These are phyloP conservation scores for Phytophthora rubi DNA, from an alignment of 352 stramenopile genomes.

Conservation along the genomic window DNA sequence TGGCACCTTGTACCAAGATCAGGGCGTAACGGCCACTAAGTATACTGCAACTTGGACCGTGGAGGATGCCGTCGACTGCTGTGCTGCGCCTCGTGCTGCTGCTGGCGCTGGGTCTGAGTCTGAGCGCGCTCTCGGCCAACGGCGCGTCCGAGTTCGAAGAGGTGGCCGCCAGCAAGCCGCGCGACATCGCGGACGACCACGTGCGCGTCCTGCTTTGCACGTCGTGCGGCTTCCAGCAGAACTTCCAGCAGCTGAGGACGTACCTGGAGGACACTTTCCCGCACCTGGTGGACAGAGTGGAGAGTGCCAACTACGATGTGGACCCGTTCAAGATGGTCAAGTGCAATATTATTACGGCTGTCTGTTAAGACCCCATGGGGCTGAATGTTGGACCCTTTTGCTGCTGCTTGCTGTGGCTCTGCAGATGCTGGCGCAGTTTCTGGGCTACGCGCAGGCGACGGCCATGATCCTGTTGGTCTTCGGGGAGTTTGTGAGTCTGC, in stretches of 20 bases:
- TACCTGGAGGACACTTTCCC: constrained; percentile 79
- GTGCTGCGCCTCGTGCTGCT: constrained; percentile 17
- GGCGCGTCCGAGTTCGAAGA: constrained; percentile 27
- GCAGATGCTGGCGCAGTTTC: constrained; percentile 46
- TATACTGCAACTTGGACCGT: background rate
- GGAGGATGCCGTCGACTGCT: too few species aligned
- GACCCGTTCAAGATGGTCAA: constrained; percentile 54
- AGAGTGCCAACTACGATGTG: constrained; percentile 68
- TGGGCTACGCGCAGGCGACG: constrained; percentile 57
- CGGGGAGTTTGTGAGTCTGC: constrained; percentile 61
- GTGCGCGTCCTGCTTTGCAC: constrained; percentile 74
- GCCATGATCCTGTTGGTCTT: constrained; percentile 69
- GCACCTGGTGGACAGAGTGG: constrained; percentile 69
- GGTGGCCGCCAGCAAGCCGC: constrained; percentile 11
- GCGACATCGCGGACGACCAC: constrained; percentile 60
- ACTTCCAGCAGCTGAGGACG: constrained; percentile 74
- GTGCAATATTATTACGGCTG: constrained; percentile 1
- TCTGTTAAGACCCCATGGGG: background rate
- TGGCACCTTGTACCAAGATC: background rate
- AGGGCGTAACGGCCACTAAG: constrained; percentile 8
- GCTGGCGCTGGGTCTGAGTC: constrained; percentile 13
- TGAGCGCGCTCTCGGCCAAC: constrained; percentile 30
- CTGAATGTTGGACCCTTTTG: background rate
- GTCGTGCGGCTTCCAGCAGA: constrained; percentile 83
- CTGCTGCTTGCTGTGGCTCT: constrained; percentile 6